Conservation (phyloP, 2,329 filamentous ascomycete species). For the Diaporthe velutina region DNA sequence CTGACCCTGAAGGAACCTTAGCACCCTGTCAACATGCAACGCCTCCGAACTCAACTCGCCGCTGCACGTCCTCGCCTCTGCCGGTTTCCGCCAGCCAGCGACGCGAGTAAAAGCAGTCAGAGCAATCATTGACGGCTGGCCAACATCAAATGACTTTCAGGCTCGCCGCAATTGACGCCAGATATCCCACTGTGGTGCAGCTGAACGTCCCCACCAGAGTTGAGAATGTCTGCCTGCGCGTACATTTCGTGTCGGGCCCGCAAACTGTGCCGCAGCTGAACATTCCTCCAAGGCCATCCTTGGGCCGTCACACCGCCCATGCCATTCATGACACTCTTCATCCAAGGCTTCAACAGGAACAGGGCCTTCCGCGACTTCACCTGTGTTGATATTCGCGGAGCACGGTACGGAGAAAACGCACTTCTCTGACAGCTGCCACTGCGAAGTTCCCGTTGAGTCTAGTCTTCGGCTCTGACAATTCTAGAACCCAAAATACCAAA, state of each 20-base stretch:
- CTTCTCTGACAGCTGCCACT: slow-evolving; percentile 23
- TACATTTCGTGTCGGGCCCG: slow-evolving; percentile 10
- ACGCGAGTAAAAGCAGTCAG: not conserved
- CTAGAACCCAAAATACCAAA: slow-evolving; percentile 26
- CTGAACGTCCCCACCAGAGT: not conserved
- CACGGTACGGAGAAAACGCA: not conserved
- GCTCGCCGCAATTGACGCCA: slow-evolving; percentile 16
- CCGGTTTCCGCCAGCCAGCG: not conserved
- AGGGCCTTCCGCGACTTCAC: not conserved
- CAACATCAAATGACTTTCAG: not conserved
- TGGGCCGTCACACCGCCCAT: slow-evolving; percentile 20
- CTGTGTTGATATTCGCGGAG: no score
- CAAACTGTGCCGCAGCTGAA: slow-evolving; percentile 23
- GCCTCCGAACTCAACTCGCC: not conserved
- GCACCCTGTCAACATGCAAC: slow-evolving; percentile 11
- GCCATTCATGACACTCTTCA: not conserved
- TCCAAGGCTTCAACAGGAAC: not conserved
- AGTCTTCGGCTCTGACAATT: slow-evolving; percentile 11
- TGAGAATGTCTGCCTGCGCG: not conserved
- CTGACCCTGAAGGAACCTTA: not conserved
- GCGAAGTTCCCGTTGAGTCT: slow-evolving; percentile 9
- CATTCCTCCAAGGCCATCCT: slow-evolving; percentile 17
- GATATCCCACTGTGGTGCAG: slow-evolving; percentile 7
- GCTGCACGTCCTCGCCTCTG: slow-evolving; percentile 12
- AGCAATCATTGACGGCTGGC: not conserved